Base-by-base conservation (phyloP, 2,329 filamentous ascomycete species). In the Trichoderma sp. region DNA sequence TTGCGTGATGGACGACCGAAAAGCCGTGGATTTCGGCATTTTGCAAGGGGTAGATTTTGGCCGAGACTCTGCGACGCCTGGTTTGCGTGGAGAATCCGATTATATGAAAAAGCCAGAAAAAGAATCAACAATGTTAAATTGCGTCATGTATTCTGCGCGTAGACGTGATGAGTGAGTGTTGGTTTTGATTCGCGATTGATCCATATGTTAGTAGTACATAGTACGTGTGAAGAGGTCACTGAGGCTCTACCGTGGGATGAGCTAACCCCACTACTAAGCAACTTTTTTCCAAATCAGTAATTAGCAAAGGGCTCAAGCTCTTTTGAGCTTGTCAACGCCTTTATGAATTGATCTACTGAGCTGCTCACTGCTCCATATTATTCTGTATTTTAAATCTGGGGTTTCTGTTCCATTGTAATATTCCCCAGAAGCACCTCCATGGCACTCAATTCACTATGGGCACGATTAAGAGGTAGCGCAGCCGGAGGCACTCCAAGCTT, bases 391-490 rank as follows among this genome's bases (percentile, higher is more conserved):
- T 2, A 10, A 17, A 13, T 29, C n/a, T 37, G 1, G 2, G 2
- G 9, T n/a, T 22, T 5, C 17, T 12, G 7, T 3, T n/a, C 7
- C 2, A 19, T 10, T 5, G 6, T 27, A 13, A 12, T 2, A 4
- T 19, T 10, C 1, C 5, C 6, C 1, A 13, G 15, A 9, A 35
- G 29, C 29, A 45, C n/a, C 19, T n/a, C 35, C 34, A 82, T 82
- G 81, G 74, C 78, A 64, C 61, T 72, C 53, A 61, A 71, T 56
- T 77, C 79, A 59, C 70, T 78, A 72, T 83, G 80, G 81, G 69
- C 75, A 22, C 78, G 77, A 70, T 32, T 78, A 13, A 56, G 63
- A 65, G 52, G 63, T 19, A 68, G 70, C 58, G 69, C 70, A 37
- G 29, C 35, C 19, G 68, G 72, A 52, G 70, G 72, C 29, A 72